A percentile compares a stretch with the other conserved stretches of the same genome.
Conservation (phyloP, 2,329 filamentous ascomycete genomes). For the Dothideomycetes sp. region DNA sequence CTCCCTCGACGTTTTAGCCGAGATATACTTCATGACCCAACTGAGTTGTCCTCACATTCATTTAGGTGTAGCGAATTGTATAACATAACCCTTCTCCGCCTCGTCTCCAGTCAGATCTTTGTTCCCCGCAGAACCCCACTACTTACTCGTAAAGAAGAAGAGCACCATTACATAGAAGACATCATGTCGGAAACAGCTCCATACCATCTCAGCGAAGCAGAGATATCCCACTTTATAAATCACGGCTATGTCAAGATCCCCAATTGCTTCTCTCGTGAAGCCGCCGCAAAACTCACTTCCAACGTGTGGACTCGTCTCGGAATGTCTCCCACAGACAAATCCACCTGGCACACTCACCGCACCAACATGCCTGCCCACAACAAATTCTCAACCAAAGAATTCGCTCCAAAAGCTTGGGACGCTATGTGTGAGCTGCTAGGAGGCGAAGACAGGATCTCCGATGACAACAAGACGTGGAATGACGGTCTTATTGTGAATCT, state of each 20-base stretch:
- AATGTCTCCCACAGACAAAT: constrained; percentile 53
- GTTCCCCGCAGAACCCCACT: no score
- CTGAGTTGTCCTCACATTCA: no score
- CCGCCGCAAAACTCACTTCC: constrained; percentile 28
- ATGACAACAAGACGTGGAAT: constrained; percentile 38
- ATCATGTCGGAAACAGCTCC: no score
- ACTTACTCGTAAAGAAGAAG: no score
- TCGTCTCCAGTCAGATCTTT: no score
- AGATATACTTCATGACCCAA: no score
- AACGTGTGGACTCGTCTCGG: constrained; percentile 56
- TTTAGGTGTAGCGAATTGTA: no score
- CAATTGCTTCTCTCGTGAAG: constrained; percentile 42
- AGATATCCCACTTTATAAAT: constrained; percentile 45
- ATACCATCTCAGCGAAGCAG: constrained; percentile 33
- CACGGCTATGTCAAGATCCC: constrained; percentile 48
- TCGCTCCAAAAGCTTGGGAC: constrained; percentile 57
- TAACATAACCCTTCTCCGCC: no score
- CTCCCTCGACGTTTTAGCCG: no score
- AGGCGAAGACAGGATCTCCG: constrained; percentile 46
- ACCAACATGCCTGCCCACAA: constrained; percentile 57
- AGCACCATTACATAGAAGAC: no score
- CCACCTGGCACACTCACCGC: constrained; percentile 54
- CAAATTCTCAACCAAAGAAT: constrained; percentile 43
- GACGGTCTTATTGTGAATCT: constrained; percentile 64
- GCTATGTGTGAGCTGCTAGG: constrained; percentile 59